Evolutionary conservation across 2,329 filamentous ascomycete genomes (phyloP), one percentile per base, ranked within the genome.

Genomic region (Epicoccum nigrum): DNA sequence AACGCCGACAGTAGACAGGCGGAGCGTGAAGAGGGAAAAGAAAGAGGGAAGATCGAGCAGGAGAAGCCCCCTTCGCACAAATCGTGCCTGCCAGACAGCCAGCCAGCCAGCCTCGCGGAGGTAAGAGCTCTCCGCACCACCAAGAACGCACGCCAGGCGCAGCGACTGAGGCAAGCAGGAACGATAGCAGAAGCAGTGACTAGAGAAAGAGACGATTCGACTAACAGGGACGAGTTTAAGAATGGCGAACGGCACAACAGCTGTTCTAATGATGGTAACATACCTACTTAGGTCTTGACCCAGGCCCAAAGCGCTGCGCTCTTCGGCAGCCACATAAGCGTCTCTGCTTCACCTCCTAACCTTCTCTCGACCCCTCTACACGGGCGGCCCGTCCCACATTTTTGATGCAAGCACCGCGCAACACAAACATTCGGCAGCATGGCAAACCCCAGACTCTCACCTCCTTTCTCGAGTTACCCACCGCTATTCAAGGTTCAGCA

Each of bases 1-100:
- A 58, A 39, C 54, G 55, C 47, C 58, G 58, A 47, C 42, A 35
- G 52, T 52, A 46, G 46, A 45, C 33, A 44, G 34, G 49, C 28
- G 32, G 49, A 15, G 38, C 43, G 43, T 33, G 28, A 34, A 28
- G 49, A 25, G 27, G n/a, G 28, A 33, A 25, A 39, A 16, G 16
- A 23, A 30, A 4, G 25, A 25, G n/a, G 27, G 17, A 35, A 23
- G 38, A 13, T 37, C 17, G 25, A 52, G 39, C 44, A 42, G 17
- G 20, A 13, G 9, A 23, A 13, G 1, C 7, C 15, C 19, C 11
- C 15, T 12, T 4, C 27, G 21, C 44, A 30, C 12, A 16, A 43
- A 38, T 33, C 34, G 49, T 27, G 35, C 49, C 27, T 52, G 32
- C 49, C 38, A 38, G n/a, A 7, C 23, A 27, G n/a, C n/a, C n/a